Evolutionary conservation across 495 filamentous ascomycete species (phyloP), one percentile per base, ranked within the genome.

Genomic region (Annulohypoxylon bovei): DNA sequence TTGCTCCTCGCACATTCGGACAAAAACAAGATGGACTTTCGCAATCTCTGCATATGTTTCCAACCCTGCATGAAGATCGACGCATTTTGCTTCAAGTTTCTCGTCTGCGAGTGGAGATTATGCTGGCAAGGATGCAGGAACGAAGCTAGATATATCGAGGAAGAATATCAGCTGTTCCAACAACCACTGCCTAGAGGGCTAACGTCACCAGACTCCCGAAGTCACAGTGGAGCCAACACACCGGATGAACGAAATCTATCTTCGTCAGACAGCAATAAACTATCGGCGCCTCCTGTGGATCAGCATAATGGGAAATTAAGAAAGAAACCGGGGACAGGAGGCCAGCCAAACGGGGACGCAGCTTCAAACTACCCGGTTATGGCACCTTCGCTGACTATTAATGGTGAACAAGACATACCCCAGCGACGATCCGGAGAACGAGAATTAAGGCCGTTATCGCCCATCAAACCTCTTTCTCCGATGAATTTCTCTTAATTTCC

Each of bases 81-180:
- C 76, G 85, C 88, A 3, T 94, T 92, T 75, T 95, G 92, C 80
- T 97, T 97, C 84, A 90, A 93, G 54, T 97, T 95, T 74, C 84
- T 97, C 30, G 92, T 97, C 32, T 91, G 91, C 73, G 90, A 97
- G 77, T 97, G 94, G 94, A 87, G 91, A 67, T 90, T 94, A 50
- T 97, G 94, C 81, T 97, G 93, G 93, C 93, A 95, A 75, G 94
- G 94, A 2, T 97, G 94, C 82, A 93, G 88, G 85, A 96, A 90
- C n/a, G 94, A 97, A 76, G 90, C 91, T 64, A 88, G 89, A 62
- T 93, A 84, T 68, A 86, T 94, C 14, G 85, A 90, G 65, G 83
- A 90, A 40, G 94, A 97, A 80, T 88, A 92, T 79, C 77, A 85
- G 72, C 67, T 84, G 57, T 88, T 90, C 75, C 85, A 90, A 50